Percentiles rank a stretch among this genome's conserved stretches.
Evolutionary conservation across 2,329 filamentous ascomycete genomes (phyloP).

Genomic region (Trichoderma arundinaceum): DNA sequence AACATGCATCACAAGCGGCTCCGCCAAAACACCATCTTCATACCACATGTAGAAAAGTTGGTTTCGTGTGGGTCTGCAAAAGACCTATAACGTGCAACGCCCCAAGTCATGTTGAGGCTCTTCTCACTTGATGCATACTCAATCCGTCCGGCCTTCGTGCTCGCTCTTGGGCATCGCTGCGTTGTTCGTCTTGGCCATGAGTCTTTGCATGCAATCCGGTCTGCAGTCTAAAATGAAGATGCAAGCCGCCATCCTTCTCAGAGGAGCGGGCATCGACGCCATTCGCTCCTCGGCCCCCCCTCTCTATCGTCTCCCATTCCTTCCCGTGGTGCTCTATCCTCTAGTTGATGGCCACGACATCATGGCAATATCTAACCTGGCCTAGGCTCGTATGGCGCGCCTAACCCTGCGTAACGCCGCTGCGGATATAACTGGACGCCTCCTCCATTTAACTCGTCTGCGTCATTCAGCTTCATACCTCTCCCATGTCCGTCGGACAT

Average conservation of each 20-base stretch:
- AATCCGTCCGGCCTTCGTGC: neutral
- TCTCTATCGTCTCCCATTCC: conserved; percentile 18
- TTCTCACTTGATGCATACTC: conserved; percentile 1
- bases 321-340: conserved; percentile 24
- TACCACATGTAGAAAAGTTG: conserved; percentile 17
- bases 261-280: conserved; percentile 22
- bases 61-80: conserved; percentile 7
- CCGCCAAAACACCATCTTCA: conserved; percentile 19
- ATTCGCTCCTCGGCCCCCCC: conserved; percentile 20
- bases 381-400: conserved; percentile 26
- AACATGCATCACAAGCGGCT: conserved; percentile 27
- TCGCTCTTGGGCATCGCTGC: conserved; percentile 18
- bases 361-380: conserved; percentile 14
- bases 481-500: conserved; percentile 7
- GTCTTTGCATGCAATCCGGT: conserved; percentile 1
- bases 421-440: conserved; percentile 12
- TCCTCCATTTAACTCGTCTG: neutral
- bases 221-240: conserved; percentile 24
- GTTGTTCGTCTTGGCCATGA: conserved; percentile 10
- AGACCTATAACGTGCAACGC: conserved; percentile 18
- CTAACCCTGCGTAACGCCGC: conserved; percentile 21
- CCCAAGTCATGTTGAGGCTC: conserved; percentile 24
- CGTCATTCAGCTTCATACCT: conserved; percentile 19
- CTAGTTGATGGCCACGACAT: conserved; percentile 27
- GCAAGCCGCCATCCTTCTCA: conserved; percentile 25